These are phyloP conservation scores for Microcyclosporella mali DNA, from an alignment of 2,329 filamentous ascomycete species.

Conservation along the genomic window DNA sequence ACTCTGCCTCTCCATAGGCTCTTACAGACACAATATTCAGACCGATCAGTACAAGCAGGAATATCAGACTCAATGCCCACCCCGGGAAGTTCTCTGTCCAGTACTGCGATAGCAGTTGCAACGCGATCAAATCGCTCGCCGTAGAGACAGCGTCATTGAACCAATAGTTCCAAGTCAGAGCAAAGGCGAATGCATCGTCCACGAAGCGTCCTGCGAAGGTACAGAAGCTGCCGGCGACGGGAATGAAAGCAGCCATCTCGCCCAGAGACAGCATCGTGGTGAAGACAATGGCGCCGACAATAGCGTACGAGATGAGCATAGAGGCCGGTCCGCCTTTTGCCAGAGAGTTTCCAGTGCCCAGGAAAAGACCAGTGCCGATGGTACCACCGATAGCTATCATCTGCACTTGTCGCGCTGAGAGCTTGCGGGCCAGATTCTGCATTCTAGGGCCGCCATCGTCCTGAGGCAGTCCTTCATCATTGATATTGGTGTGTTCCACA, in stretches of 20 bases:
- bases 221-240: constrained; percentile 66
- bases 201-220: constrained; percentile 35
- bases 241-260: constrained; percentile 79
- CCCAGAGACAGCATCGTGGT: constrained; percentile 74
- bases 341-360: constrained; percentile 52
- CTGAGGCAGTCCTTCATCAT: too few relatives aligned
- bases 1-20: constrained; percentile 49
- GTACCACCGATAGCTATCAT: constrained; percentile 66
- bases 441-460: background rate
- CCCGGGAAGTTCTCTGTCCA: constrained; percentile 59
- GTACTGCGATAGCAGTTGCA: constrained; percentile 55
- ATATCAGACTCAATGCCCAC: constrained; percentile 58
- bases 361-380: constrained; percentile 42
- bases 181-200: constrained; percentile 70
- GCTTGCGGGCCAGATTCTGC: constrained; percentile 43
- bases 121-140: constrained; percentile 54
- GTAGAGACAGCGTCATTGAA: constrained; percentile 59
- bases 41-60: constrained; percentile 51
- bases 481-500: too few relatives aligned
- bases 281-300: constrained; percentile 67
- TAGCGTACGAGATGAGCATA: constrained; percentile 63
- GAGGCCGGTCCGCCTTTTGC: constrained; percentile 52
- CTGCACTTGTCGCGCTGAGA: constrained; percentile 51
- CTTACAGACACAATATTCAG: constrained; percentile 50
- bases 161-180: constrained; percentile 58